Evolutionary conservation across 2,329 filamentous ascomycete genomes (phyloP).

Genomic region (Cladosporium velox): DNA sequence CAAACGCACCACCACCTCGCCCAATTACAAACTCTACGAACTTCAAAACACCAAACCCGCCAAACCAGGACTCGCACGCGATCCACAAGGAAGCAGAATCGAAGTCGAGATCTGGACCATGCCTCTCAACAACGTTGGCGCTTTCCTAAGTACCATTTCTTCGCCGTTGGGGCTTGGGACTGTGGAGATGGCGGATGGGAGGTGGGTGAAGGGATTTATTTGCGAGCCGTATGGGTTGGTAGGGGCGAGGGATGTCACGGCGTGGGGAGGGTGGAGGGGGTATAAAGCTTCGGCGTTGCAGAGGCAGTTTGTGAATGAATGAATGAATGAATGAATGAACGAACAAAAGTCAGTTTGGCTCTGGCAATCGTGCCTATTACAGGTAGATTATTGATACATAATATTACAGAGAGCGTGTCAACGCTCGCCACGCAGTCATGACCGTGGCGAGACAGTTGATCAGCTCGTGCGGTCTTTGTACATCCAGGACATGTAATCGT

Average conservation of each 20-base stretch:
- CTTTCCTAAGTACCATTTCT: background rate
- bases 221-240: conserved; percentile 3
- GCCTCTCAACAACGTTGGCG: background rate
- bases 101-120: conserved; percentile 4
- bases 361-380: background rate
- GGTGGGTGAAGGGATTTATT: background rate
- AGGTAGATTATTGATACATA: background rate
- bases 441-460: background rate
- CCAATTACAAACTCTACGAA: background rate
- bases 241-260: background rate
- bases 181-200: background rate
- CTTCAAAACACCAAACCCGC: background rate
- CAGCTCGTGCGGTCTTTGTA: conserved; percentile 15
- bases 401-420: background rate
- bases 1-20: background rate
- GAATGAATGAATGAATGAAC: background rate
- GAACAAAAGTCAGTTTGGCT: background rate
- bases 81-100: background rate
- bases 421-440: background rate
- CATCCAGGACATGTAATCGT: conserved; percentile 28
- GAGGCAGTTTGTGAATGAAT: too few species aligned
- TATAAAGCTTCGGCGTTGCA: background rate
- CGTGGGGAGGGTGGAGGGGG: background rate
- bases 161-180: background rate
- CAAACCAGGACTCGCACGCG: background rate